These are phyloP conservation scores for Podospora bellae-mahoneyi DNA, from an alignment of 495 filamentous ascomycete species.

Conservation along the genomic window DNA sequence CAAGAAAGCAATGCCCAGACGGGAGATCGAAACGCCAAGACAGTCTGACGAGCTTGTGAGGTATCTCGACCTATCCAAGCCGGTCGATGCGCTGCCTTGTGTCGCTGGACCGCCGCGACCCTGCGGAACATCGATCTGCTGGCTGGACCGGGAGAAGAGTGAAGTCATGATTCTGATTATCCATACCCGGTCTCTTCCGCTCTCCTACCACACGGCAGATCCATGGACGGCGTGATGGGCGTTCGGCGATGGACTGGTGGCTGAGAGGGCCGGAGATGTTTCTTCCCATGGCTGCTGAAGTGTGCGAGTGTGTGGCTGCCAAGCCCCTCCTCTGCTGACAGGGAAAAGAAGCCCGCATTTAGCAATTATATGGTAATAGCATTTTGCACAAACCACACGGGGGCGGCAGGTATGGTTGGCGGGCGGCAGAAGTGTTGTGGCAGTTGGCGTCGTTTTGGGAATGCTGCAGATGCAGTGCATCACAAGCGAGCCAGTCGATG, in stretches of 20 bases:
- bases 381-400: background rate
- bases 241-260: background rate
- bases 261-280: too few species aligned
- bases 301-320: background rate
- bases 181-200: background rate
- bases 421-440: background rate
- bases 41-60: slow-evolving; percentile 14
- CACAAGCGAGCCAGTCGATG: slow-evolving; percentile 13
- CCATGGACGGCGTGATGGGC: background rate
- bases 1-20: slow-evolving; percentile 24
- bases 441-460: slow-evolving; percentile 10
- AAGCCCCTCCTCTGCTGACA: background rate
- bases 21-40: slow-evolving; percentile 34
- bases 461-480: slow-evolving; percentile 18
- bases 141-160: background rate
- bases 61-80: slow-evolving; percentile 8
- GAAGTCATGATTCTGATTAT: background rate
- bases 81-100: slow-evolving; percentile 2
- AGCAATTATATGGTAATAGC: background rate
- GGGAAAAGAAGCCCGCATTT: background rate
- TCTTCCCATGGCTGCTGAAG: background rate
- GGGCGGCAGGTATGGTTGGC: background rate
- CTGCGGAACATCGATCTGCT: slow-evolving; percentile 6
- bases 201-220: slow-evolving; percentile 1
- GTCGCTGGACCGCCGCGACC: background rate